Conservation (phyloP, 257 asterid genomes). For the Solanum pinnatisectum region DNA sequence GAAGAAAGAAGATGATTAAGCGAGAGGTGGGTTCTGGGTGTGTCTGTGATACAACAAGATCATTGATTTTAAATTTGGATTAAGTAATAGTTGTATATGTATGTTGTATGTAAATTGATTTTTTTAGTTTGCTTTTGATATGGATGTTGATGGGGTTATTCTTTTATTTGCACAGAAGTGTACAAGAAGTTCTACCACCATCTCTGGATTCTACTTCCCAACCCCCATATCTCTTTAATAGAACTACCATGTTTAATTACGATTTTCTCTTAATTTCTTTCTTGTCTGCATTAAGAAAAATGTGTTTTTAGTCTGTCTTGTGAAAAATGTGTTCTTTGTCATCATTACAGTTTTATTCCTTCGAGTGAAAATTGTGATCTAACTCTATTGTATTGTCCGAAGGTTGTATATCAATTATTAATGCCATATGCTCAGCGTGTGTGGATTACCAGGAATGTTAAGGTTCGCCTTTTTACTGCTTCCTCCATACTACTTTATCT, state of each 20-base stretch:
- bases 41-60: no score
- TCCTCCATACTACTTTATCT: not conserved
- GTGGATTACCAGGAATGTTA: constrained; percentile 60
- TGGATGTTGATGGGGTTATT: not conserved
- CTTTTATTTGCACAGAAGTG: constrained; percentile 13
- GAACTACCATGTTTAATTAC: constrained; percentile 42
- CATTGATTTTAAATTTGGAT: not conserved
- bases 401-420: constrained; percentile 53
- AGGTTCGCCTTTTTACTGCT: constrained; percentile 22
- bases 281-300: no score
- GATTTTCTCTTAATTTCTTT: not conserved
- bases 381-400: not conserved
- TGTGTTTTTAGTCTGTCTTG: not conserved
- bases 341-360: not conserved
- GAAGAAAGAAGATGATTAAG: no score
- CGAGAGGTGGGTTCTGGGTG: no score
- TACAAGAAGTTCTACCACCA: constrained; percentile 47
- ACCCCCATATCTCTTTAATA: constrained; percentile 57
- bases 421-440: constrained; percentile 66
- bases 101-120: not conserved
- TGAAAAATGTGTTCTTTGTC: not conserved
- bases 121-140: not conserved
- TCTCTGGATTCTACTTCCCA: constrained; percentile 40
- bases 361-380: not conserved
- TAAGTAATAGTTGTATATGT: not conserved